phyloP scores from a whole-genome alignment of 148 eudicot species.

The Rhododendron vialii region DNA sequence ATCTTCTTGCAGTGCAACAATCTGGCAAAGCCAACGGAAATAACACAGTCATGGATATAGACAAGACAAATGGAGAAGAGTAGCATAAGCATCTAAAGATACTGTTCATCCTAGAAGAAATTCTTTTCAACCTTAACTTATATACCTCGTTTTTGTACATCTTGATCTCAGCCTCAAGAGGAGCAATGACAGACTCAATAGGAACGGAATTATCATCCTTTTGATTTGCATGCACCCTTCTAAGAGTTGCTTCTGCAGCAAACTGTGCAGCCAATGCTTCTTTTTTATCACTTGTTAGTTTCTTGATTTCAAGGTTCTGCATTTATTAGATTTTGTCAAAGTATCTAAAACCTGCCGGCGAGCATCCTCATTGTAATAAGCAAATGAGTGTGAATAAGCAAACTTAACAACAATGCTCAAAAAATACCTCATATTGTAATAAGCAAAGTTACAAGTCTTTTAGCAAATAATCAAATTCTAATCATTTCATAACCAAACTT shows the following conservation, averaged over 20 bases:
- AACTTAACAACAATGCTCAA: too few species aligned
- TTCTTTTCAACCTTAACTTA: background rate
- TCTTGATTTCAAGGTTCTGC: slow-evolving; percentile 81
- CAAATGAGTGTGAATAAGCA: too few species aligned
- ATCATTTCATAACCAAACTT: too few species aligned
- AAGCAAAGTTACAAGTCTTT: too few species aligned
- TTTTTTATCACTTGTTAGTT: slow-evolving; percentile 65
- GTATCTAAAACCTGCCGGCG: background rate
- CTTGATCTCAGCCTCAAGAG: slow-evolving; percentile 90
- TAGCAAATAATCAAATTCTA: too few species aligned
- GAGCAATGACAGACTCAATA: slow-evolving; percentile 70
- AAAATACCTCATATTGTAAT: too few species aligned
- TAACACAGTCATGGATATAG: background rate
- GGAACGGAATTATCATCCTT: slow-evolving; percentile 67
- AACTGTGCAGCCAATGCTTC: slow-evolving; percentile 88
- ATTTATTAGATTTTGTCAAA: slow-evolving; percentile 10
- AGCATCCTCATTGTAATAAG: too few species aligned
- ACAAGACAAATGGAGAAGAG: background rate
- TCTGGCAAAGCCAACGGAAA: slow-evolving; percentile 29
- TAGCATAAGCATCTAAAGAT: background rate
- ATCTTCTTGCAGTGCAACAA: slow-evolving; percentile 62
- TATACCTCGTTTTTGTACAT: slow-evolving; percentile 66
- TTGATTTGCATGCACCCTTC: slow-evolving; percentile 71
- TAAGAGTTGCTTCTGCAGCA: slow-evolving; percentile 88
- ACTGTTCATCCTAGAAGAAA: background rate